Evolutionary conservation across 768 basidiomycete species (phyloP).

Genomic region (Harrya chromipes): DNA sequence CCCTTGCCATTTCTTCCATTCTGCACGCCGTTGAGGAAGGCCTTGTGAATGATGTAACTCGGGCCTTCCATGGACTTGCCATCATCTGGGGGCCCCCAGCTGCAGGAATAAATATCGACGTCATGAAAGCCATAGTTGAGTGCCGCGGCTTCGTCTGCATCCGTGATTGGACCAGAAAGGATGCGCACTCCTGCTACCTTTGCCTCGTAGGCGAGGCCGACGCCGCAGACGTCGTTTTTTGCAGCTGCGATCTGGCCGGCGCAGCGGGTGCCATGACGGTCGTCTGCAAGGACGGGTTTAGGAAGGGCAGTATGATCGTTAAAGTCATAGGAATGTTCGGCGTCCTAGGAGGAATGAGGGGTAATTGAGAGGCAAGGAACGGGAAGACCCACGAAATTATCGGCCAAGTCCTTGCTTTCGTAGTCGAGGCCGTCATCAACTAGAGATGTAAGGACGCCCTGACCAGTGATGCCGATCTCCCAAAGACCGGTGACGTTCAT

Average conservation of each 20-base stretch:
- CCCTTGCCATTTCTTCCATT: constrained; percentile 89
- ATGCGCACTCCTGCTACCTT: constrained; percentile 95
- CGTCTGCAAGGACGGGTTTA: constrained; percentile 82
- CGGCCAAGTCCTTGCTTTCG: constrained; percentile 78
- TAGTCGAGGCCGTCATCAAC: constrained; percentile 97
- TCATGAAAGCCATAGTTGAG: constrained; percentile 93
- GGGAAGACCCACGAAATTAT: constrained; percentile 77
- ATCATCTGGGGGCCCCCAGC: constrained; percentile 98
- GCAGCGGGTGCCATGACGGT: constrained; percentile 97
- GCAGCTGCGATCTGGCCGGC: constrained; percentile 94
- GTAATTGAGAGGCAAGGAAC: background rate
- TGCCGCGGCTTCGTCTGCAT: constrained; percentile 92
- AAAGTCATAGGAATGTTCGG: constrained; percentile 89
- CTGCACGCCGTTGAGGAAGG: constrained; percentile 90
- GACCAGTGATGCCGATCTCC: constrained; percentile 87
- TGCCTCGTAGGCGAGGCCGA: constrained; percentile 90
- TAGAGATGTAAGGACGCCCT: constrained; percentile 81
- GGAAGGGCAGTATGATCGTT: constrained; percentile 91
- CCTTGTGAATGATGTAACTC: constrained; percentile 85
- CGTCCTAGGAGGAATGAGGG: constrained; percentile 51
- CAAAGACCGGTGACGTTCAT: constrained; percentile 95
- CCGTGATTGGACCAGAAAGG: constrained; percentile 90
- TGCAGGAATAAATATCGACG: constrained; percentile 89
- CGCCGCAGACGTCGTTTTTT: constrained; percentile 90
- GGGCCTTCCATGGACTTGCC: constrained; percentile 95